Evolutionary conservation across 2,329 filamentous ascomycete species (phyloP).

Genomic region (Tolypocladium amazonense): DNA sequence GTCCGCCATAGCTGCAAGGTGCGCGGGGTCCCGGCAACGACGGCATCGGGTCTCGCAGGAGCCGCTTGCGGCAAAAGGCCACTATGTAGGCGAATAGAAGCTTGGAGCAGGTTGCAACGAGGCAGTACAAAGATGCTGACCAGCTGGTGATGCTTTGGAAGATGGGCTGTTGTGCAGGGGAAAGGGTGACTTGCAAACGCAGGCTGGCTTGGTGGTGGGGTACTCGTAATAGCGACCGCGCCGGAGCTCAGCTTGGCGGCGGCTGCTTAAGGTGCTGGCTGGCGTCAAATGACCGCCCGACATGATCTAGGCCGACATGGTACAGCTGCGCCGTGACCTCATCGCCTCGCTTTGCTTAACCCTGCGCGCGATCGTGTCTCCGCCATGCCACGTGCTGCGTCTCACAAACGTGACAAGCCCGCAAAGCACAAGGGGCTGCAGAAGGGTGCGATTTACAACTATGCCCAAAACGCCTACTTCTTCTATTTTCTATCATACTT

Average conservation of each 20-base stretch:
- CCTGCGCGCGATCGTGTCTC: neutral
- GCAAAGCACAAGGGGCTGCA: neutral
- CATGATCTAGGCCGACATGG: neutral
- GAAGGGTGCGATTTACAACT: neutral
- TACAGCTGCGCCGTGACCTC: neutral
- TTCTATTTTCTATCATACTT: neutral
- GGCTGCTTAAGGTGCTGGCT: neutral
- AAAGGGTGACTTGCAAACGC: neutral
- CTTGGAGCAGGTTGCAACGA: neutral
- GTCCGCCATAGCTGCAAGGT: slow-evolving; percentile 40
- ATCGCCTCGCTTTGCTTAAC: neutral
- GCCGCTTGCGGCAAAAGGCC: neutral
- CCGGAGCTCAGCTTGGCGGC: neutral
- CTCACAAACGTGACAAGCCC: neutral
- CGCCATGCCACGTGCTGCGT: neutral
- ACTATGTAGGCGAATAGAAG: neutral
- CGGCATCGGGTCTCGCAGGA: slow-evolving; percentile 20
- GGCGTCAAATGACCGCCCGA: neutral
- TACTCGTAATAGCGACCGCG: neutral
- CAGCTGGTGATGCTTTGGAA: neutral
- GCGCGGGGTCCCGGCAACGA: slow-evolving; percentile 14
- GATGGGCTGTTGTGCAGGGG: neutral
- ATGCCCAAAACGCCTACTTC: neutral
- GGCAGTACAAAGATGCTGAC: neutral
- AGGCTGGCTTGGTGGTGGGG: neutral